Evolutionary conservation across 805 yeast species (phyloP).

Genomic region (Yarrowia sp.): DNA sequence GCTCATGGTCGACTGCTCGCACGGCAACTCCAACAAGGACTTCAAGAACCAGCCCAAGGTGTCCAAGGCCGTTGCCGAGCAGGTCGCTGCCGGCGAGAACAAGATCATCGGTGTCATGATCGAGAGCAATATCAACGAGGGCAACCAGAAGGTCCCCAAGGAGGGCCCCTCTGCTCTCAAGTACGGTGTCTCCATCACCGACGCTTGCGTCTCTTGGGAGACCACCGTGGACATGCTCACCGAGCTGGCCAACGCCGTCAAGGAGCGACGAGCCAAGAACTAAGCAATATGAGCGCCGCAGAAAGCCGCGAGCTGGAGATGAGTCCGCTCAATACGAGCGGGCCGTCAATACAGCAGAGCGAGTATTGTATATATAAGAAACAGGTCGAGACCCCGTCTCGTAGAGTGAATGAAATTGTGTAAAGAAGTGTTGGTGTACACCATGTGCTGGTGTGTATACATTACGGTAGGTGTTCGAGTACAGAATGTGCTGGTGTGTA

Average conservation of each 20-base stretch:
- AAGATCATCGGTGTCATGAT: constrained; percentile 91
- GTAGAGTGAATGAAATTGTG: background rate
- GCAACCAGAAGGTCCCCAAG: constrained; percentile 79
- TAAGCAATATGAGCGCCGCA: background rate
- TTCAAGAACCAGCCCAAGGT: constrained; percentile 94
- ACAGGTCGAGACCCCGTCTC: too few species aligned
- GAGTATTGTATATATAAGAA: constrained; percentile 9
- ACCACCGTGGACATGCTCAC: constrained; percentile 78
- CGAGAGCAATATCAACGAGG: constrained; percentile 88
- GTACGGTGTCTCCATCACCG: constrained; percentile 96
- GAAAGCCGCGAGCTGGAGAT: too few species aligned
- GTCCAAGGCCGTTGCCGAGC: constrained; percentile 75
- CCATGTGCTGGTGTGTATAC: too few species aligned
- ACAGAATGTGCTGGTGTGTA: too few species aligned
- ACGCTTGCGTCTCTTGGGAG: constrained; percentile 93
- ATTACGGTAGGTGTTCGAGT: too few species aligned
- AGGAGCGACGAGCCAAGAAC: constrained; percentile 52
- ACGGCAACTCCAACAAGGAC: constrained; percentile 94
- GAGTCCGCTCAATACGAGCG: constrained; percentile 19
- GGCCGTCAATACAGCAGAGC: background rate
- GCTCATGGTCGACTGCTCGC: constrained; percentile 96
- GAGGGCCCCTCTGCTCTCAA: constrained; percentile 61
- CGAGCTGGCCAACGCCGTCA: constrained; percentile 78
- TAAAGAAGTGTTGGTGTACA: too few species aligned
- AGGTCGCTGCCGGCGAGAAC: constrained; percentile 76